A percentile compares a stretch with the other conserved stretches of the same genome.
Evolutionary conservation across 2,329 filamentous ascomycete genomes (phyloP).

Genomic region (Talaromyces sp.): DNA sequence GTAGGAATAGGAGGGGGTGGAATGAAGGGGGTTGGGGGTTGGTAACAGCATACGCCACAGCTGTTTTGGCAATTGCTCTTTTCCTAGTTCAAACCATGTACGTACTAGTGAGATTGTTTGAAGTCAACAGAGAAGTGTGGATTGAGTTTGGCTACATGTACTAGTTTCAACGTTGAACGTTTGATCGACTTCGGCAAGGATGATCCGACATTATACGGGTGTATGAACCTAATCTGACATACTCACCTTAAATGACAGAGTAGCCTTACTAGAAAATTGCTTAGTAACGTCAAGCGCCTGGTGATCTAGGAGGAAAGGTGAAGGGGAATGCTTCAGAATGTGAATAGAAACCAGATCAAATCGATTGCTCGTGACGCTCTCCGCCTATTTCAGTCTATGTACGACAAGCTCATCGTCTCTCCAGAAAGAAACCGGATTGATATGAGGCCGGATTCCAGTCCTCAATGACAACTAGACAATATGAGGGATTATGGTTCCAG

Average conservation of each 20-base stretch:
- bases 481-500: background rate
- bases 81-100: background rate
- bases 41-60: background rate
- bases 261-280: background rate
- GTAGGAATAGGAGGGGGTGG: background rate
- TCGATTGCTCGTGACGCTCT: background rate
- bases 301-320: background rate
- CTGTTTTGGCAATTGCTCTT: background rate
- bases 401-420: too few species aligned
- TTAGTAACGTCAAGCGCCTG: too few species aligned
- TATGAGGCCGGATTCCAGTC: background rate
- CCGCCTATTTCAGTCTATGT: too few species aligned
- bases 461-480: background rate
- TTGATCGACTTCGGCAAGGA: background rate
- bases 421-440: background rate
- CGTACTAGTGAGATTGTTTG: background rate
- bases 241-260: background rate
- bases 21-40: slow-evolving; percentile 3
- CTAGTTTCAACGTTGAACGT: background rate
- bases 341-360: background rate
- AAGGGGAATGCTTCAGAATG: background rate
- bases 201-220: background rate
- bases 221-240: background rate
- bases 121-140: background rate
- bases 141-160: background rate